These are phyloP conservation scores for Mollisia scopiformis DNA, from an alignment of 2,329 filamentous ascomycete species.

Conservation along the genomic window DNA sequence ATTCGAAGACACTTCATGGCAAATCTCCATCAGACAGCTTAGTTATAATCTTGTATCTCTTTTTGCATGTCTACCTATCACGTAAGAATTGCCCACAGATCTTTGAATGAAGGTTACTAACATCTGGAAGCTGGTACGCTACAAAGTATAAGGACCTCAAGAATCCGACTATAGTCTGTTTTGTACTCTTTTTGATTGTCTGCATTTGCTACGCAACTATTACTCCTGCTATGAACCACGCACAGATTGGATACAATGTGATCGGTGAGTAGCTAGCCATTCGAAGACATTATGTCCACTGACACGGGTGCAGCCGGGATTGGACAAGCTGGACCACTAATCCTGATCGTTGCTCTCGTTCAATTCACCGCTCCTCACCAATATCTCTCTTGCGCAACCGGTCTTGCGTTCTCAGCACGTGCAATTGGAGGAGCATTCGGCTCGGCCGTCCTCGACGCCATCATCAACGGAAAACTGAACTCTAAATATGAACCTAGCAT, in stretches of 20 bases:
- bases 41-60: slow-evolving; percentile 45
- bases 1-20: slow-evolving; percentile 49
- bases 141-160: slow-evolving; percentile 52
- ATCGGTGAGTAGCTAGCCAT: slow-evolving; percentile 25
- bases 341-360: slow-evolving; percentile 51
- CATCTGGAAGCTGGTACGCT: slow-evolving; percentile 41
- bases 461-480: slow-evolving; percentile 49
- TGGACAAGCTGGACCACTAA: slow-evolving; percentile 53
- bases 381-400: slow-evolving; percentile 54
- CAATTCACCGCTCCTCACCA: slow-evolving; percentile 57
- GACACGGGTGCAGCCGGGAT: slow-evolving; percentile 37
- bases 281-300: background rate
- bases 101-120: background rate
- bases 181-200: slow-evolving; percentile 39
- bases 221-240: slow-evolving; percentile 44
- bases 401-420: slow-evolving; percentile 54
- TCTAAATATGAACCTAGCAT: slow-evolving; percentile 44
- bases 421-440: slow-evolving; percentile 57
- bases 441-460: slow-evolving; percentile 53
- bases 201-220: slow-evolving; percentile 48
- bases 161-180: slow-evolving; percentile 46
- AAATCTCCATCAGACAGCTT: slow-evolving; percentile 51
- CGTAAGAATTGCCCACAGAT: slow-evolving; percentile 27
- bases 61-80: slow-evolving; percentile 45
- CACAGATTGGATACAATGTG: slow-evolving; percentile 51